phyloP scores from a whole-genome alignment of 768 basidiomycete species.

The Kwoniella mangroviensis region DNA sequence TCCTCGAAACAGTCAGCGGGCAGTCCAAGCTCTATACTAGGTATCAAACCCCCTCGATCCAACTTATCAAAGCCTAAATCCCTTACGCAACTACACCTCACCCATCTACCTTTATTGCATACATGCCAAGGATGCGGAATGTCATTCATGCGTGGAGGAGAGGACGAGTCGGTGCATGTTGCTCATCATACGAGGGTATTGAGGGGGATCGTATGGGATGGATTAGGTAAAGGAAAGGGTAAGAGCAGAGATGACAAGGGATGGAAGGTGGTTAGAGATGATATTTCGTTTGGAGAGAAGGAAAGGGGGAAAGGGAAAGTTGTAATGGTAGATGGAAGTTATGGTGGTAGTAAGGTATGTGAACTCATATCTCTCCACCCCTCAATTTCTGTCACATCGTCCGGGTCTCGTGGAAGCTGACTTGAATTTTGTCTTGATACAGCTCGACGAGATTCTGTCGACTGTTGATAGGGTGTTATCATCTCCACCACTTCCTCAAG shows the following conservation, averaged over 20 bases:
- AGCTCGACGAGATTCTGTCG: conserved; percentile 52
- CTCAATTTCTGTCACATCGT: no score
- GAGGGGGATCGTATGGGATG: conserved; percentile 53
- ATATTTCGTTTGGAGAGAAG: conserved; percentile 28
- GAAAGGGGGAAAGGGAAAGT: conserved; percentile 37
- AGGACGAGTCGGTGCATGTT: conserved; percentile 45
- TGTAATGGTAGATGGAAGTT: conserved; percentile 40
- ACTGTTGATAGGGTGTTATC: conserved; percentile 56
- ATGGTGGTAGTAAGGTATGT: conserved; percentile 43
- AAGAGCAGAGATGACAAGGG: conserved; percentile 24
- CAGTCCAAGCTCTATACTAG: not conserved
- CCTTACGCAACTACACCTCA: conserved; percentile 43
- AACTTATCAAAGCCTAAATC: not conserved
- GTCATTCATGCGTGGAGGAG: conserved; percentile 54
- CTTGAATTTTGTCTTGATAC: not conserved
- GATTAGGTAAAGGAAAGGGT: conserved; percentile 30
- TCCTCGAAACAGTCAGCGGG: not conserved
- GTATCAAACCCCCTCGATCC: not conserved
- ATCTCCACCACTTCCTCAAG: conserved; percentile 45
- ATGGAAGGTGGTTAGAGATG: conserved; percentile 39
- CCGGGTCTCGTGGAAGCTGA: conserved; percentile 8
- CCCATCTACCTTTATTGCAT: conserved; percentile 45
- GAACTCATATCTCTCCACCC: no score
- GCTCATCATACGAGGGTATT: conserved; percentile 50
- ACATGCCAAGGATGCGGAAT: conserved; percentile 52